Percentiles rank a stretch among this genome's conserved stretches.
phyloP scores from a whole-genome alignment of 495 filamentous ascomycete species.

The Xylaria bambusicola region DNA sequence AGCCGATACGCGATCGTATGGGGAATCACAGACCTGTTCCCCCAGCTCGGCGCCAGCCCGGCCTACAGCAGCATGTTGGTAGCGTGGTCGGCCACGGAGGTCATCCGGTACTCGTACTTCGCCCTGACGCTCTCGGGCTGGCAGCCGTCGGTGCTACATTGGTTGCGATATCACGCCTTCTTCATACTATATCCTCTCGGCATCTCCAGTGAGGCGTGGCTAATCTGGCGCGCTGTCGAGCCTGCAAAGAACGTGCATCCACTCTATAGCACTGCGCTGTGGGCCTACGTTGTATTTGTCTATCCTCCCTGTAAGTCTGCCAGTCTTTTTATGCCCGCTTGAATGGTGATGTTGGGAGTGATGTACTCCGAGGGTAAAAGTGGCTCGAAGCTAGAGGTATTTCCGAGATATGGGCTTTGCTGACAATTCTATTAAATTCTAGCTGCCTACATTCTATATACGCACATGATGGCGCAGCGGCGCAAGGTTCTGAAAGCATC shows the following conservation, averaged over 20 bases:
- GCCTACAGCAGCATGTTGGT: constrained; percentile 71
- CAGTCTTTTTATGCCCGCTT: neutral
- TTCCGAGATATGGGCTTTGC: neutral
- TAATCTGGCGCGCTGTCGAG: constrained; percentile 71
- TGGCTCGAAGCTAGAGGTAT: too few relatives aligned
- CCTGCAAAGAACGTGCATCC: constrained; percentile 56
- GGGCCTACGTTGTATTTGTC: constrained; percentile 57
- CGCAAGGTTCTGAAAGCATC: constrained; percentile 70
- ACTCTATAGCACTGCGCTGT: constrained; percentile 47
- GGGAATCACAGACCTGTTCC: constrained; percentile 71
- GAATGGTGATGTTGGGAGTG: neutral
- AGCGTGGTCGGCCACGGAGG: constrained; percentile 85
- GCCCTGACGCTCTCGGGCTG: constrained; percentile 63
- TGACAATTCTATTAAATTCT: constrained; percentile 7
- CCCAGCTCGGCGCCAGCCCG: constrained; percentile 46
- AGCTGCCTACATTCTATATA: constrained; percentile 88
- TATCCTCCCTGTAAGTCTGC: constrained; percentile 77
- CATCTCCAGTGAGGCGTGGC: constrained; percentile 78
- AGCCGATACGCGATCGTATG: constrained; percentile 82
- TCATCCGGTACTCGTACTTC: constrained; percentile 88
- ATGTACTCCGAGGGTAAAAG: too few relatives aligned
- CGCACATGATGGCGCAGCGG: constrained; percentile 91
- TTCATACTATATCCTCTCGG: constrained; percentile 90
- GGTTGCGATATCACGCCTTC: constrained; percentile 94
- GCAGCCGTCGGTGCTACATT: constrained; percentile 66